Evolutionary conservation across 228 moss, liverwort and hornwort species (phyloP).

Genomic region (Sphagnum magellanicum): DNA sequence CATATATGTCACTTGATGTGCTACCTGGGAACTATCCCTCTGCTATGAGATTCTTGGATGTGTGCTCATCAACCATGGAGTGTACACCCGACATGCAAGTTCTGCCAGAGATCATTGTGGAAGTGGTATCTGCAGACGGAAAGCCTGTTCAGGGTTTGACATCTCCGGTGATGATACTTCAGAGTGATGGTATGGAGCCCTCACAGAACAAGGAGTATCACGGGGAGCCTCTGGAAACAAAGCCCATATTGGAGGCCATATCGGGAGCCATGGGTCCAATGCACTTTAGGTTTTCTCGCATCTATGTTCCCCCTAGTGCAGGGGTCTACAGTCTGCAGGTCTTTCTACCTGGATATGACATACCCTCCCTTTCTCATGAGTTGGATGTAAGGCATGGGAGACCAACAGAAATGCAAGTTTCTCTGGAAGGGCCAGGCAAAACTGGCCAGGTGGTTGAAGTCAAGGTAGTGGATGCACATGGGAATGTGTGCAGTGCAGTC

Average conservation of each 20-base stretch:
- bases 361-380: constrained; percentile 5
- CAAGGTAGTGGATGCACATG: constrained; percentile 15
- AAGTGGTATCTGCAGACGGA: constrained; percentile 13
- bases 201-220: neutral
- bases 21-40: constrained; percentile 14
- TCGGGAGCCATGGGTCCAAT: neutral
- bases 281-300: constrained; percentile 9
- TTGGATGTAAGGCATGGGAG: constrained; percentile 17
- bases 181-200: neutral
- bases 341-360: constrained; percentile 8
- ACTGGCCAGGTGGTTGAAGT: constrained; percentile 12
- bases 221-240: constrained; percentile 5
- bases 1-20: constrained; percentile 12
- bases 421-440: constrained; percentile 2
- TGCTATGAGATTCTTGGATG: constrained; percentile 7
- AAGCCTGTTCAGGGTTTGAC: constrained; percentile 4
- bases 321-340: constrained; percentile 16
- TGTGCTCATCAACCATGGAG: neutral
- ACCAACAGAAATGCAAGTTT: constrained; percentile 13
- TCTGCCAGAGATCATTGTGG: constrained; percentile 9
- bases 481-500: constrained; percentile 14
- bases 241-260: neutral
- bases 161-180: constrained; percentile 5
- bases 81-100: neutral
- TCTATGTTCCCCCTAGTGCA: constrained; percentile 13